Base-by-base conservation (phyloP, 805 yeast genomes). In the Candida broadrunensis region DNA sequence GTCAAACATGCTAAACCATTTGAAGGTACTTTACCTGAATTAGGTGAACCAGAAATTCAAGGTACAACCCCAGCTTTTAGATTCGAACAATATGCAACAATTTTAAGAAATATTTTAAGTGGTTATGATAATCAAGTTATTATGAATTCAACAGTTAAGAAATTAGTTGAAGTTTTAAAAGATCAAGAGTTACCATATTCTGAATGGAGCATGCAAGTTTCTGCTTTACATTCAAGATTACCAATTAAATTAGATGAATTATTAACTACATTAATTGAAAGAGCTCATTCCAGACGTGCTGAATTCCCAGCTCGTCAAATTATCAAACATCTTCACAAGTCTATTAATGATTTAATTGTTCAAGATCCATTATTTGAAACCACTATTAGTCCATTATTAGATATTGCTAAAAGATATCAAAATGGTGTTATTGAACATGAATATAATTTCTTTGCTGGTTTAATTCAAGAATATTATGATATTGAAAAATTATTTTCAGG, bases 101-200 rank as follows among this genome's bases (percentile, higher is more conserved):
- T 87, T 46, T 73, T 93, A 62, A 69, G 77, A 49, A 85, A 90
- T 66, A 91, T 90, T 47, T 75, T 95, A 60, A 75, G 77, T 37
- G 99, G 99, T 49, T 93, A 78, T 55, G 99, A 95, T 62, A 91
- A 93, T 68, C 98, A 91, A 70, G 95, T 88, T 49, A 87, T 90
- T 47, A 80, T 93, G 95, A 83, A 83, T 52, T 72, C 86, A 13
- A 85, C 97, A 24, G 77, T 93, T 55, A 79, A 81, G 55, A 81
- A 75, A 45, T 72, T 90, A 54, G 76, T 85, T 46, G 82, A 77
- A 41, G 82, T 86, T 13, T 72, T 95, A 66, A 80, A 85, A 58
- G 80, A 88, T 57, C 84, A 82, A 36, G 82, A 84, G 45, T 75
- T 93, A 56, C 99, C 99, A 38, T 93, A 80, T 65, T 85, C 95